phyloP scores from a whole-genome alignment of 1,284 basidiomycete species.

The Cystobasidium sp. region DNA sequence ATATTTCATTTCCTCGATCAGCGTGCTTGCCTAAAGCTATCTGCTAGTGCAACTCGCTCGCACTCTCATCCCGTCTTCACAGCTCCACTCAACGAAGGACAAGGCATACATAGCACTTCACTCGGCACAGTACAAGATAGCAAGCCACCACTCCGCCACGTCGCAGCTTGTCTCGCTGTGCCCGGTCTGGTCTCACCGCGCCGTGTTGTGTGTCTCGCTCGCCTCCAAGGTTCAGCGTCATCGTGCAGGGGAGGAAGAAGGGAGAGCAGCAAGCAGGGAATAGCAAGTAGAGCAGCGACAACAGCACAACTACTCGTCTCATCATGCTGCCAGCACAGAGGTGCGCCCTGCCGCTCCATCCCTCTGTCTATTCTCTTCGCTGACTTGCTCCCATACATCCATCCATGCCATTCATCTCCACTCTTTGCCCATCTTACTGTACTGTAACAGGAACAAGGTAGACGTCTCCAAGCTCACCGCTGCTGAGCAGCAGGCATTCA shows the following conservation, averaged over 20 bases:
- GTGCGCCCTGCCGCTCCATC: not conserved
- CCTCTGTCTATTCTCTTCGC: not conserved
- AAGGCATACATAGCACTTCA: too few species aligned
- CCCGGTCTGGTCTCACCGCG: not conserved
- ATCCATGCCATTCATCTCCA: constrained; percentile 9
- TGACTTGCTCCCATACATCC: not conserved
- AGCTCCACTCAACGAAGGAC: too few species aligned
- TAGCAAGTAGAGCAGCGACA: too few species aligned
- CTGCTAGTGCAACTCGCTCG: too few species aligned
- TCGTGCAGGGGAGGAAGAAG: not conserved
- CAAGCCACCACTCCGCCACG: too few species aligned
- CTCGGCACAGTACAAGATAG: too few species aligned
- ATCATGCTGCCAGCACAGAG: constrained; percentile 42
- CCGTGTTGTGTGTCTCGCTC: not conserved
- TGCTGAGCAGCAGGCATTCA: constrained; percentile 92
- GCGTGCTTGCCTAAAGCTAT: too few species aligned
- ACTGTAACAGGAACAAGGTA: constrained; percentile 36
- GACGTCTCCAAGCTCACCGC: constrained; percentile 73
- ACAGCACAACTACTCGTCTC: not conserved
- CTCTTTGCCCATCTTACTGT: not conserved
- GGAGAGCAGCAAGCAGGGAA: not conserved
- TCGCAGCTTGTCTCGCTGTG: too few species aligned
- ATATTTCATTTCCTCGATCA: too few species aligned
- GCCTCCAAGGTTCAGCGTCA: not conserved
- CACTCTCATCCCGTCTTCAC: too few species aligned